These are phyloP conservation scores for Komagataella pastoris DNA, from an alignment of 805 yeast species.

Conservation along the genomic window DNA sequence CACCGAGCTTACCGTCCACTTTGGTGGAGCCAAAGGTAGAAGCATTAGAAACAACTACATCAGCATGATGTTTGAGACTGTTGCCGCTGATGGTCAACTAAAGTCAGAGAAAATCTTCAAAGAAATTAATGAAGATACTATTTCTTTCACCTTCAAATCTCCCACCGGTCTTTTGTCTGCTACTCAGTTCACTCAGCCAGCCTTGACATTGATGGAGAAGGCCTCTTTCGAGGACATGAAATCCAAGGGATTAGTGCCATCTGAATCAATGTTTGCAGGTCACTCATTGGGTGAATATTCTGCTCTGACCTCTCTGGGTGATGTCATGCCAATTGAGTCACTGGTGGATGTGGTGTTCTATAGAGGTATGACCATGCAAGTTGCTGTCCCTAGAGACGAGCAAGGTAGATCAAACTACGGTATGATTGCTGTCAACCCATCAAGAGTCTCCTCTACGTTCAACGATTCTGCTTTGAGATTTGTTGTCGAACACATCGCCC, in stretches of 20 bases:
- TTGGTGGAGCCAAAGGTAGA: constrained; percentile 97
- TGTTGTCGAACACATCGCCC: constrained; percentile 80
- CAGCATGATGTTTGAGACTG: constrained; percentile 95
- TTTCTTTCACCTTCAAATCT: constrained; percentile 78
- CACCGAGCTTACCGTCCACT: constrained; percentile 86
- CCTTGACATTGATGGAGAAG: constrained; percentile 97
- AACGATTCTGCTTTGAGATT: constrained; percentile 87
- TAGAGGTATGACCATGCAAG: constrained; percentile 99
- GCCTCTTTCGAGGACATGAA: constrained; percentile 97
- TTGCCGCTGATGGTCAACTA: constrained; percentile 70
- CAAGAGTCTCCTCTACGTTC: constrained; percentile 81
- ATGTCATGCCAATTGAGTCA: constrained; percentile 97
- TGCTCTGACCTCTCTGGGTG: constrained; percentile 92
- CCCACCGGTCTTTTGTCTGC: constrained; percentile 94
- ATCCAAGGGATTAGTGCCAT: constrained; percentile 88
- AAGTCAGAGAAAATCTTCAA: constrained; percentile 93
- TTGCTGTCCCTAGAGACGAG: constrained; percentile 96
- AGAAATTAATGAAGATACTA: constrained; percentile 68
- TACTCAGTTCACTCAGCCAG: constrained; percentile 99
- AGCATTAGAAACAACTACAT: constrained; percentile 88
- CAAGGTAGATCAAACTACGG: constrained; percentile 96
- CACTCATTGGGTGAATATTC: constrained; percentile 99
- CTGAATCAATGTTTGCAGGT: constrained; percentile 93
- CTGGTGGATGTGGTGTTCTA: constrained; percentile 96
- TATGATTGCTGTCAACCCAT: constrained; percentile 98